phyloP scores from a whole-genome alignment of 805 yeast species.

The Ascoidea tarda region DNA sequence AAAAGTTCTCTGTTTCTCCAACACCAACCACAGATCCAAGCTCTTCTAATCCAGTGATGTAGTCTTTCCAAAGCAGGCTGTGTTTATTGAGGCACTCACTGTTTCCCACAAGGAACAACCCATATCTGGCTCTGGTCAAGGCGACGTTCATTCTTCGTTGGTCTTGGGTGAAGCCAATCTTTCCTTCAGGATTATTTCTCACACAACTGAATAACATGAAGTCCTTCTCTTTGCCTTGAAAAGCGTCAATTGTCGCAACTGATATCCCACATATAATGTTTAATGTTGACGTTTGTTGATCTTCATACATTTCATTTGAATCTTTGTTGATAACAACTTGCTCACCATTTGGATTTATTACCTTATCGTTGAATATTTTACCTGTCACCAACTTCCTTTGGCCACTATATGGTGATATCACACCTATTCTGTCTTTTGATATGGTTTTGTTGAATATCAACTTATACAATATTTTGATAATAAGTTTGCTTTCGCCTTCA shows the following conservation, averaged over 20 bases:
- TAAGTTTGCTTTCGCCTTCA: slow-evolving; percentile 32
- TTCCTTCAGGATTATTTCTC: slow-evolving; percentile 39
- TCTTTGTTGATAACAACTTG: slow-evolving; percentile 39
- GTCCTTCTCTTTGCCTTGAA: slow-evolving; percentile 85
- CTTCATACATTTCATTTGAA: slow-evolving; percentile 40
- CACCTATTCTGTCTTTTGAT: slow-evolving; percentile 36
- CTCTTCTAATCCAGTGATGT: slow-evolving; percentile 25
- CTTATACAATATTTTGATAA: slow-evolving; percentile 31
- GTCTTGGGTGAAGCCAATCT: slow-evolving; percentile 51
- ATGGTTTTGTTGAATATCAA: slow-evolving; percentile 42
- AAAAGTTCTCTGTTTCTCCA: background rate
- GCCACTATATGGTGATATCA: slow-evolving; percentile 67
- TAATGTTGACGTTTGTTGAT: slow-evolving; percentile 31
- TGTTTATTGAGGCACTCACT: slow-evolving; percentile 31
- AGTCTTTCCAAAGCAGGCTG: slow-evolving; percentile 34
- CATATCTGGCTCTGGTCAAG: slow-evolving; percentile 53
- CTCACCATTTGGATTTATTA: slow-evolving; percentile 39
- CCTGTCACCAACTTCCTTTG: slow-evolving; percentile 52
- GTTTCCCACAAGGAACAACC: slow-evolving; percentile 51
- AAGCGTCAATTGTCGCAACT: slow-evolving; percentile 65
- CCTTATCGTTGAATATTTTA: slow-evolving; percentile 29
- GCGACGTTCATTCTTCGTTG: slow-evolving; percentile 57
- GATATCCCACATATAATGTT: slow-evolving; percentile 30
- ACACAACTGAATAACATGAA: slow-evolving; percentile 70
- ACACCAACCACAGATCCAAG: slow-evolving; percentile 18